Percentiles rank a stretch among this genome's conserved stretches.
Conservation (phyloP, 345 rosid genomes). For the Noccaea bulbosa region DNA sequence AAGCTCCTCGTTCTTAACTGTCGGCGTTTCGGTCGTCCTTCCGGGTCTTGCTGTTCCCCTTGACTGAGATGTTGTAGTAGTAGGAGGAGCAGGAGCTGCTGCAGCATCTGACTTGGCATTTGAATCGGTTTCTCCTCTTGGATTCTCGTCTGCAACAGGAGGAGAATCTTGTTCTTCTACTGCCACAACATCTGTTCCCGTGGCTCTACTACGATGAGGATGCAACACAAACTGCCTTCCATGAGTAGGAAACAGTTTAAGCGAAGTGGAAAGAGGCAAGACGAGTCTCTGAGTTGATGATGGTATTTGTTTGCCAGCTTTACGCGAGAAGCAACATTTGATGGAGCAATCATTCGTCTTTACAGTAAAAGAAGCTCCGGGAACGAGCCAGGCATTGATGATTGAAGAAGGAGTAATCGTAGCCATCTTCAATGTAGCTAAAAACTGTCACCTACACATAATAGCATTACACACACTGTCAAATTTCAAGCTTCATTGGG, state of each 20-base stretch:
- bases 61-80: constrained; percentile 42
- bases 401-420: constrained; percentile 63
- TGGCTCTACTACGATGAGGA: constrained; percentile 56
- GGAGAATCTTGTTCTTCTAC: constrained; percentile 67
- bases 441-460: constrained; percentile 28
- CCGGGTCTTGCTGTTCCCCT: constrained; percentile 51
- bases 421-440: constrained; percentile 53
- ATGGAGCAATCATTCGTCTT: constrained; percentile 50
- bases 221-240: constrained; percentile 45
- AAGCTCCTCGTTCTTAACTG: constrained; percentile 79
- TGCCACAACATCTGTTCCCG: constrained; percentile 69
- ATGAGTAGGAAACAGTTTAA: constrained; percentile 57
- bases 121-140: constrained; percentile 45
- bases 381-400: constrained; percentile 60
- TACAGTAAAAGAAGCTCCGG: constrained; percentile 53
- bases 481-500: constrained; percentile 7
- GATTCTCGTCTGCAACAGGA: constrained; percentile 50
- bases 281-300: constrained; percentile 47
- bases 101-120: constrained; percentile 47
- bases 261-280: constrained; percentile 54
- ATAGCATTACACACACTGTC: not conserved
- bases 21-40: constrained; percentile 84
- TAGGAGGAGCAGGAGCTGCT: constrained; percentile 45
- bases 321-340: constrained; percentile 57
- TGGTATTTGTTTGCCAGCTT: constrained; percentile 40